Percentiles rank a stretch among this genome's conserved stretches.
These are phyloP conservation scores for Macrolepiota dolichaula DNA, from an alignment of 768 basidiomycete species.

Conservation along the genomic window DNA sequence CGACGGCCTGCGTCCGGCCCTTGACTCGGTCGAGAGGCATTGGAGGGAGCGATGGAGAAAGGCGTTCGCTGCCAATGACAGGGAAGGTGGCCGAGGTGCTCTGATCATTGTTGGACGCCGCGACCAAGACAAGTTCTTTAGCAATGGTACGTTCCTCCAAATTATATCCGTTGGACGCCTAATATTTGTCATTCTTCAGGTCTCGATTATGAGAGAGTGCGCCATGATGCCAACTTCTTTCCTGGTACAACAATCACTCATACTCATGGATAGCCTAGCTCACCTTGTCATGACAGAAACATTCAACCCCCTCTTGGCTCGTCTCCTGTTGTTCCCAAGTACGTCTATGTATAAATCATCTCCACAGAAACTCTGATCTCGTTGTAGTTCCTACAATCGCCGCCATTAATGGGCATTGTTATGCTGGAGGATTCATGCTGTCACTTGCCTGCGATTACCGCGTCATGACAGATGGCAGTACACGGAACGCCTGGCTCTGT, in stretches of 20 bases:
- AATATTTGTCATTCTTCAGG: conserved; percentile 34
- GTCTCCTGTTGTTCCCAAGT: conserved; percentile 79
- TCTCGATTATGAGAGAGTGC: conserved; percentile 55
- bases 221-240: conserved; percentile 60
- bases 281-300: conserved; percentile 40
- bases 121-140: conserved; percentile 86
- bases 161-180: not conserved
- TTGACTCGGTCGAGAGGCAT: conserved; percentile 69
- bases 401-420: conserved; percentile 83
- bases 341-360: not conserved
- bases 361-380: not conserved
- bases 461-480: conserved; percentile 80
- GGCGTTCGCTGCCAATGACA: conserved; percentile 39
- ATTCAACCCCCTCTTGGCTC: conserved; percentile 68
- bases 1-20: conserved; percentile 60
- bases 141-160: conserved; percentile 53
- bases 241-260: conserved; percentile 35
- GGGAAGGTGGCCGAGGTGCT: conserved; percentile 59
- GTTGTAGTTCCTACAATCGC: conserved; percentile 72
- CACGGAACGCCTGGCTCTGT: conserved; percentile 78
- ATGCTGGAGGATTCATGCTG: conserved; percentile 80
- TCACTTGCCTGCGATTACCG: conserved; percentile 85
- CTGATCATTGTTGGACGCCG: conserved; percentile 74
- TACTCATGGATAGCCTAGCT: conserved; percentile 9
- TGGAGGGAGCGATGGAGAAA: conserved; percentile 58